Evolutionary conservation across 2,329 filamentous ascomycete species (phyloP).

Genomic region (Akanthomyces muscarius): DNA sequence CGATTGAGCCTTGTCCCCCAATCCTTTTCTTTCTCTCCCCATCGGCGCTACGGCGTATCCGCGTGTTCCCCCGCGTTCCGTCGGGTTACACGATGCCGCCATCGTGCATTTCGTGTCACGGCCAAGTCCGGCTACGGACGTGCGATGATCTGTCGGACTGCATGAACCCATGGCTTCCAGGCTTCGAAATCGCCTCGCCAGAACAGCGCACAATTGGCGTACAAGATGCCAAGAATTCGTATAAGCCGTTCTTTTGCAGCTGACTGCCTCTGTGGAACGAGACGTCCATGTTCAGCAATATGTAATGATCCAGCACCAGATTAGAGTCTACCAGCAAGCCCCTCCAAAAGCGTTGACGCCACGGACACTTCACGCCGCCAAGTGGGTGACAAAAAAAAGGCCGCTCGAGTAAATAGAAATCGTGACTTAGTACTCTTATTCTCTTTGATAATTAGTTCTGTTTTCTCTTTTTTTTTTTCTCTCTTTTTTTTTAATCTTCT

Average conservation of each 20-base stretch:
- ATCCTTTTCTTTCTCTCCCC: background rate
- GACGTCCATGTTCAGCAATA: background rate
- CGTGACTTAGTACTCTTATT: no score
- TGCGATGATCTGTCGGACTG: background rate
- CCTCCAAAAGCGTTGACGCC: no score
- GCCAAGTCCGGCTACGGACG: background rate
- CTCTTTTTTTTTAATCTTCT: no score
- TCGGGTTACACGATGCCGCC: background rate
- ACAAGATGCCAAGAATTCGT: background rate
- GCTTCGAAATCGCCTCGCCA: background rate
- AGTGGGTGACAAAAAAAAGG: no score
- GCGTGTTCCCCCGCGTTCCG: background rate
- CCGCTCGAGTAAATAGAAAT: no score
- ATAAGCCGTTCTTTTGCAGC: background rate
- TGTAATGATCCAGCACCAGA: background rate
- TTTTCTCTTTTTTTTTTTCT: no score
- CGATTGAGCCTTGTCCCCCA: background rate
- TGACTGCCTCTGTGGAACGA: background rate
- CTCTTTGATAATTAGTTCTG: no score
- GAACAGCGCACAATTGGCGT: background rate
- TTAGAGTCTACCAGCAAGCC: no score
- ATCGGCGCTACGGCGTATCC: background rate
- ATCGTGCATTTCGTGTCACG: background rate
- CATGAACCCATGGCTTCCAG: conserved; percentile 4
- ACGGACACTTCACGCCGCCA: background rate